Percentiles rank a stretch among this genome's conserved stretches.
These are phyloP conservation scores for Pseudomicrostroma phylloplanum DNA, from an alignment of 1,284 basidiomycete genomes.

Conservation along the genomic window DNA sequence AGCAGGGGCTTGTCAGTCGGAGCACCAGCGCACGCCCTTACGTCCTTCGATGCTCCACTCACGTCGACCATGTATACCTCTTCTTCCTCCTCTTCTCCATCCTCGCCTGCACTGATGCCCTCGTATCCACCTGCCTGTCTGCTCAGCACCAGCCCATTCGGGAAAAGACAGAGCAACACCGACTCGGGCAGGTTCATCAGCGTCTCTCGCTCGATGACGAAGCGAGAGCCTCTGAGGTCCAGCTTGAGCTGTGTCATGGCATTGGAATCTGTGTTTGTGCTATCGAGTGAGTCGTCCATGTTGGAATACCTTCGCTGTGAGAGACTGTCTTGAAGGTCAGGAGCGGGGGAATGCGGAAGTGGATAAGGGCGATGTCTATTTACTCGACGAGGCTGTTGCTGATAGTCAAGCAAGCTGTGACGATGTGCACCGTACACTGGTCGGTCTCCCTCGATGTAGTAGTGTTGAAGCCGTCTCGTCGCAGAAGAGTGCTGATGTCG, in stretches of 20 bases:
- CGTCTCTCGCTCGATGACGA: conserved; percentile 92
- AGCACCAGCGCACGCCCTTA: conserved; percentile 4
- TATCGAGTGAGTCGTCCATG: conserved; percentile 30
- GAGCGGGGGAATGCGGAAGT: too few species aligned
- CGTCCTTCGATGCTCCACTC: conserved; percentile 52
- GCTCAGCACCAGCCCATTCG: conserved; percentile 89
- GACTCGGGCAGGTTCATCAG: conserved; percentile 98
- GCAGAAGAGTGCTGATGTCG: too few species aligned
- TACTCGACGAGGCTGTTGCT: too few species aligned
- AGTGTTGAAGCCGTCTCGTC: too few species aligned
- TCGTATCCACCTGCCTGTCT: conserved; percentile 60
- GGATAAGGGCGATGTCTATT: too few species aligned
- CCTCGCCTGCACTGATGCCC: conserved; percentile 54
- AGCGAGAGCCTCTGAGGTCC: conserved; percentile 82
- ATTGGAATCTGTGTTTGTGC: conserved; percentile 16
- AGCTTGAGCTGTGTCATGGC: conserved; percentile 73
- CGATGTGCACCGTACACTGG: too few species aligned
- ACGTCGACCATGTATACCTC: conserved; percentile 94
- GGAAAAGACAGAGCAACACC: conserved; percentile 90
- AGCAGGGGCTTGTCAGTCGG: not conserved
- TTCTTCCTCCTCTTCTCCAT: conserved; percentile 76
- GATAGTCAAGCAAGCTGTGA: too few species aligned
- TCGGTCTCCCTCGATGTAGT: too few species aligned
- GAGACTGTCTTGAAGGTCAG: too few species aligned
- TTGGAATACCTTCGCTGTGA: not conserved